A percentile compares a stretch with the other conserved stretches of the same genome.
Evolutionary conservation across 176 grass and related monocot genomes (phyloP).

Genomic region (Tuctoria greenei): DNA sequence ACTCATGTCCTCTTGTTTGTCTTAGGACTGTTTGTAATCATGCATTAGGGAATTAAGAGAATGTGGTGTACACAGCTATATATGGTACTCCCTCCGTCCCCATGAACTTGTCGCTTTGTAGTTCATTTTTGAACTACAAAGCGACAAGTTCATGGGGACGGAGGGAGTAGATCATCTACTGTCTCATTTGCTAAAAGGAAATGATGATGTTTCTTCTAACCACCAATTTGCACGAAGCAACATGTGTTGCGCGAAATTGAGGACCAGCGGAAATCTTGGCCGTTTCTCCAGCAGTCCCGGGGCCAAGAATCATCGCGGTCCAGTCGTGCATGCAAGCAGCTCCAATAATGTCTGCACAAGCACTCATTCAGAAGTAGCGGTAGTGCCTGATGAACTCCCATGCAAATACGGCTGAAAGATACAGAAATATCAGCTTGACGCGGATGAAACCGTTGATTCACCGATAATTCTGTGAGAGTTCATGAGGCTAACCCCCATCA

Average conservation of each 20-base stretch:
- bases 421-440: background rate
- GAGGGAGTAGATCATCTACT: background rate
- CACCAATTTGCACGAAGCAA: conserved; percentile 6
- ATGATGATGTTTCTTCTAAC: background rate
- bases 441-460: background rate
- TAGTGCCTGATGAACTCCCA: background rate
- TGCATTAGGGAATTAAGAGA: background rate
- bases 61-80: background rate
- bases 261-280: conserved; percentile 10
- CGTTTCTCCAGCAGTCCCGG: background rate
- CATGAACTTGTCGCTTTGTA: no score
- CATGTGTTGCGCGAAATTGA: conserved; percentile 26
- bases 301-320: background rate
- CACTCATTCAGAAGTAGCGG: background rate
- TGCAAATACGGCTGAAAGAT: background rate
- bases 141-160: no score
- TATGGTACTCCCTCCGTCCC: no score
- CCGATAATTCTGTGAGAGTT: background rate
- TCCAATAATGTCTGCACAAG: background rate
- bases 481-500: no score
- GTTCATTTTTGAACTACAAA: no score
- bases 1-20: conserved; percentile 4
- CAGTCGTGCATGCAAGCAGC: background rate
- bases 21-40: conserved; percentile 30
- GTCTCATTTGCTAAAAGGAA: background rate